Evolutionary conservation across 2,329 filamentous ascomycete species (phyloP), one percentile per base, ranked within the genome.

Genomic region (Trichoderma breve): DNA sequence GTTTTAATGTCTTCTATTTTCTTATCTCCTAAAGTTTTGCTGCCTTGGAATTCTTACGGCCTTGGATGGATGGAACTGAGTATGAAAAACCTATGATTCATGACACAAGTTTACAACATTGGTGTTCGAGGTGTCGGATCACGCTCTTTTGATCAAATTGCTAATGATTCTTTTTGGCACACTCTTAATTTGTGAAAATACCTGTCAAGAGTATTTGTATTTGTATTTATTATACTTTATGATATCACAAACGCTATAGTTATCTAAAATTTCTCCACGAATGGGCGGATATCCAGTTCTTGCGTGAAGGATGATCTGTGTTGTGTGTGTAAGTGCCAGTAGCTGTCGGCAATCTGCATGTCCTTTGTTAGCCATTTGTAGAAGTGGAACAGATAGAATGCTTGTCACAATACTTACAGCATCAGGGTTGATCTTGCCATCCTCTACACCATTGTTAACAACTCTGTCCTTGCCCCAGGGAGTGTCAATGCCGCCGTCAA

Each of bases 401-500:
- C 4, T 36, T 24, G n/a, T 34, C 39, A 57, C n/a, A 34, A 86
- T 91, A 84, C 81, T 1, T 60, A 94, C 92, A 75, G 91, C 92
- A 74, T 93, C 91, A 9, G 93, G 87, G 73, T 83, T 90, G 73
- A 97, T 89, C 84, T 95, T 95, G 14, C 86, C 83, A 76, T 88
- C 86, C 55, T 84, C 81, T 6, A 79, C 82, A 5, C 85, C 84
- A 11, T 82, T 78, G 76, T 89, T 86, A 18, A 81, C 78, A 30
- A 76, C 78, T 58, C 76, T 79, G 0, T 86, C 86, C 79, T 90
- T 91, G 1, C 90, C 92, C 74, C 88, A 84, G 0, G 92, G 92
- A 69, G 92, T 94, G 80, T 97, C 92, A 80, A 97, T 97, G 1
- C 93, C 87, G 0, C 93, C 94, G 78, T 97, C 94, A 70, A 97